phyloP scores from a whole-genome alignment of 2,329 filamentous ascomycete species.

The Epichloe glyceriae region DNA sequence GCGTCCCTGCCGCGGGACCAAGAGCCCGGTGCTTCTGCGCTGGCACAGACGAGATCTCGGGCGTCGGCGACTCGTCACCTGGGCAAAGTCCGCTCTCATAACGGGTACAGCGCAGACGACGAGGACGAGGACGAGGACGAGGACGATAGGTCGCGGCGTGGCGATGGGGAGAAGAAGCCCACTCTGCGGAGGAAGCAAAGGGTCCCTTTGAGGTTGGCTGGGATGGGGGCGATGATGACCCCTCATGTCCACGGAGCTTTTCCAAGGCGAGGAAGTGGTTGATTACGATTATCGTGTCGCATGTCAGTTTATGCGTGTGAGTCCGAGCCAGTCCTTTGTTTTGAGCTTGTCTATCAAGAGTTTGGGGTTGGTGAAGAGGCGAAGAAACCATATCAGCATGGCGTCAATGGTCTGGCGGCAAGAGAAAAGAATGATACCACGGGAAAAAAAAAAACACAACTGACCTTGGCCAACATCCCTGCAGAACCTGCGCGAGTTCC shows the following conservation, averaged over 20 bases:
- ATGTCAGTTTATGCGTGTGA: slow-evolving; percentile 72
- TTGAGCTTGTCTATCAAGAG: not conserved
- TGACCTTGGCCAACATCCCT: not conserved
- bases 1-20: not conserved
- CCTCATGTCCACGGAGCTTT: slow-evolving; percentile 61
- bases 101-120: slow-evolving; percentile 30
- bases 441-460: not conserved
- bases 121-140: slow-evolving; percentile 4
- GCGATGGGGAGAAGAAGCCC: slow-evolving; percentile 1
- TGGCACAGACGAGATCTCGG: not conserved
- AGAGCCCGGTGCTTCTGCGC: not conserved
- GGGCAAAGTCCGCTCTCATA: slow-evolving; percentile 23
- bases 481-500: slow-evolving; percentile 70
- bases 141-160: slow-evolving; percentile 4
- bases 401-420: too few relatives aligned
- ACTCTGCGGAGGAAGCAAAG: slow-evolving; percentile 14
- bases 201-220: slow-evolving; percentile 58
- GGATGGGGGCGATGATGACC: slow-evolving; percentile 59
- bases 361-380: not conserved
- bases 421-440: not conserved
- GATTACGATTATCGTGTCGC: slow-evolving; percentile 61
- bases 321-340: slow-evolving; percentile 23
- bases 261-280: slow-evolving; percentile 58
- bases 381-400: too few relatives aligned
- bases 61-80: not conserved